Evolutionary conservation across 306 rosid species (phyloP).

Genomic region (Medicago lupulina): DNA sequence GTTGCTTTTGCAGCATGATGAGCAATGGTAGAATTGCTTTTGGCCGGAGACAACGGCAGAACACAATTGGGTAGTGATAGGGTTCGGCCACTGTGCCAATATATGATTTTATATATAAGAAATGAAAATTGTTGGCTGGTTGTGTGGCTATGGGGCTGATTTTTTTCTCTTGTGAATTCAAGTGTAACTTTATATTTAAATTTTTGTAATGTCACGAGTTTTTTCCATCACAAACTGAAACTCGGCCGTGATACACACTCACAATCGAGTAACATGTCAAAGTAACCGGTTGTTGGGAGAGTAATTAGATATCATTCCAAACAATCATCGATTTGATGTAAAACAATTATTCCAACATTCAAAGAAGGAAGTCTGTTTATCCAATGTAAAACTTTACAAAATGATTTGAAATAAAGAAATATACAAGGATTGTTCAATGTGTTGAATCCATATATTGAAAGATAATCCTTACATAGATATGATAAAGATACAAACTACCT

Average conservation of each 20-base stretch:
- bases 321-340: slow-evolving; percentile 18
- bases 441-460: slow-evolving; percentile 34
- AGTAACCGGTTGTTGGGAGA: slow-evolving; percentile 31
- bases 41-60: slow-evolving; percentile 46
- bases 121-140: slow-evolving; percentile 76
- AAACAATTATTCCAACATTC: neutral
- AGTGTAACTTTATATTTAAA: slow-evolving; percentile 52
- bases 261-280: slow-evolving; percentile 36
- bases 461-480: slow-evolving; percentile 30
- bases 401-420: slow-evolving; percentile 15
- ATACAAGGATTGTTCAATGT: slow-evolving; percentile 21
- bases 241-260: slow-evolving; percentile 30
- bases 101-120: slow-evolving; percentile 69
- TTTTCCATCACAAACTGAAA: slow-evolving; percentile 19
- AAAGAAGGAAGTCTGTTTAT: slow-evolving; percentile 41
- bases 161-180: slow-evolving; percentile 56
- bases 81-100: slow-evolving; percentile 71
- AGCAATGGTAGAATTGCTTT: slow-evolving; percentile 58
- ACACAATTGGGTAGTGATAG: slow-evolving; percentile 51
- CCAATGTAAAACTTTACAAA: slow-evolving; percentile 39
- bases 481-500: slow-evolving; percentile 29
- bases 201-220: slow-evolving; percentile 28
- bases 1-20: slow-evolving; percentile 70
- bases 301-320: slow-evolving; percentile 23
- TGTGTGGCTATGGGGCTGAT: slow-evolving; percentile 71